A percentile compares a stretch with the other conserved stretches of the same genome.
These are phyloP conservation scores for Annulohypoxylon moriforme DNA, from an alignment of 495 filamentous ascomycete genomes.

Conservation along the genomic window DNA sequence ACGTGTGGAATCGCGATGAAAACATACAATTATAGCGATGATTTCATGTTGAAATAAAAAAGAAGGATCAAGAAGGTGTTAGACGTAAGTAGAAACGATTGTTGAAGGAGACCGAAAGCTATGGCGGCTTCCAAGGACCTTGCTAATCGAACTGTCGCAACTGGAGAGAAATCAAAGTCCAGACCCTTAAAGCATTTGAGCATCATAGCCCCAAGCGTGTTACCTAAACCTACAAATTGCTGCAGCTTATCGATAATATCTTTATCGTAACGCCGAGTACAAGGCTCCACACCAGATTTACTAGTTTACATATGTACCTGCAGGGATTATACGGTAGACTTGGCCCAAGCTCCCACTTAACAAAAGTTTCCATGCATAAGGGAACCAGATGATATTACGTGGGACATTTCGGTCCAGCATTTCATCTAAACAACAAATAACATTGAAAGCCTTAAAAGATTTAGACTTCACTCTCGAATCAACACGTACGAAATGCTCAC, in stretches of 20 bases:
- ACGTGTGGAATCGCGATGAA: slow-evolving; percentile 8
- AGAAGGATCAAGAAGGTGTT: background rate
- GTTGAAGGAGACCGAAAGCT: background rate
- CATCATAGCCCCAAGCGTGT: background rate
- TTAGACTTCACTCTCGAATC: background rate
- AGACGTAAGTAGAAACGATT: background rate
- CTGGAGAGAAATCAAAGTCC: background rate
- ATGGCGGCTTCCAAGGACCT: background rate
- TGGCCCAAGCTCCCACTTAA: slow-evolving; percentile 4
- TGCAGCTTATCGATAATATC: slow-evolving; percentile 2
- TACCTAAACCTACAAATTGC: background rate
- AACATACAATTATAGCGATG: slow-evolving; percentile 26
- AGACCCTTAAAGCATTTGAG: background rate
- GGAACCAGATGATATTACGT: background rate
- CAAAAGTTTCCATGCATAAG: background rate
- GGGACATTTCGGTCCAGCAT: background rate
- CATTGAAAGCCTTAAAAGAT: no score
- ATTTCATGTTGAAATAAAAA: slow-evolving; percentile 17
- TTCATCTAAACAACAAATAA: background rate
- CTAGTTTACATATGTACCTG: background rate
- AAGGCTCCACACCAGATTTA: background rate
- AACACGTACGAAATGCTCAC: background rate
- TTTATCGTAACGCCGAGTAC: slow-evolving; percentile 9
- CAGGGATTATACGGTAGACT: background rate
- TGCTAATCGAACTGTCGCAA: slow-evolving; percentile 14